Evolutionary conservation across 768 basidiomycete species (phyloP).

Genomic region (Multifurca ochricompacta): DNA sequence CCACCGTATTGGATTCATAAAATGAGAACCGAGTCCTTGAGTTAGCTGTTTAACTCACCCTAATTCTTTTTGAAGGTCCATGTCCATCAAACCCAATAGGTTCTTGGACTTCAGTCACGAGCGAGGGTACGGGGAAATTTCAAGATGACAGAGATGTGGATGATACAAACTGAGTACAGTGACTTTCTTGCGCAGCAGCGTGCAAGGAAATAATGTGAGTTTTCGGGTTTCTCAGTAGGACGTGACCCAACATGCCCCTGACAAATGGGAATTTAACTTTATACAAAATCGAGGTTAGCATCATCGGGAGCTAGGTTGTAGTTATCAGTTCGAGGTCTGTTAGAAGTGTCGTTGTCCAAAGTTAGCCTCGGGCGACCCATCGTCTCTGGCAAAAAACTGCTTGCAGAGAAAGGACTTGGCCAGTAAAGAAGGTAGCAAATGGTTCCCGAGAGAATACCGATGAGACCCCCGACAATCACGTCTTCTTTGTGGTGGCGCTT

Average conservation of each 20-base stretch:
- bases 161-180: neutral
- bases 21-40: constrained; percentile 14
- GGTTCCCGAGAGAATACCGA: constrained; percentile 44
- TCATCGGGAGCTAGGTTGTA: constrained; percentile 36
- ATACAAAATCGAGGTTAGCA: constrained; percentile 2
- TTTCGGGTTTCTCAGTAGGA: neutral
- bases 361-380: constrained; percentile 36
- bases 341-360: constrained; percentile 28
- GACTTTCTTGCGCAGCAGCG: neutral
- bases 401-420: constrained; percentile 50
- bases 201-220: neutral
- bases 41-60: constrained; percentile 34
- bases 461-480: constrained; percentile 52
- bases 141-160: too few species aligned
- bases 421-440: constrained; percentile 55
- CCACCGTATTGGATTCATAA: neutral
- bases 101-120: too few species aligned
- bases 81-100: constrained; percentile 22
- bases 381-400: constrained; percentile 28
- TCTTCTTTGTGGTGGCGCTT: constrained; percentile 67
- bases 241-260: neutral
- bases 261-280: neutral
- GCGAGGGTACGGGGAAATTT: too few species aligned
- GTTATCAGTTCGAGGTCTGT: constrained; percentile 26
- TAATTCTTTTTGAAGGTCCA: constrained; percentile 33